These are phyloP conservation scores for Clathrospora elynae DNA, from an alignment of 2,329 filamentous ascomycete species.

Conservation along the genomic window DNA sequence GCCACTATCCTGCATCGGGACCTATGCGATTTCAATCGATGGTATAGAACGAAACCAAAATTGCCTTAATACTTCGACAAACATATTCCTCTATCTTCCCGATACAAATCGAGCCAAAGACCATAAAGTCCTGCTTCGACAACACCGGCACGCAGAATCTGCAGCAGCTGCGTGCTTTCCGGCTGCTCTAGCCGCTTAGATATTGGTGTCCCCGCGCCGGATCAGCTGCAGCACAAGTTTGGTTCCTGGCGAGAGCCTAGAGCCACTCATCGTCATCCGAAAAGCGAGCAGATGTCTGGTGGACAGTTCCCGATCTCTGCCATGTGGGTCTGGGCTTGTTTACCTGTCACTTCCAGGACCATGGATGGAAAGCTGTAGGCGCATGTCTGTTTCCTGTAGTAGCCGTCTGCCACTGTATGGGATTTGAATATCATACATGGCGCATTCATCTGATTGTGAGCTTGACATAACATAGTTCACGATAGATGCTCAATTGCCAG, in stretches of 20 bases:
- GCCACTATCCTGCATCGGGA: constrained; percentile 20
- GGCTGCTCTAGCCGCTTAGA: constrained; percentile 25
- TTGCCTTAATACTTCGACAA: too few species aligned
- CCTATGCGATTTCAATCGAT: constrained; percentile 10
- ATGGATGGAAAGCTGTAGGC: too few species aligned
- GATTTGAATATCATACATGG: too few species aligned
- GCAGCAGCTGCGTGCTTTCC: constrained; percentile 18
- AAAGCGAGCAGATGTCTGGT: constrained; percentile 8
- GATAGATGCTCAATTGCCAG: constrained; percentile 3
- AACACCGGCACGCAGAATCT: constrained; percentile 18
- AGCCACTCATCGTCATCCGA: constrained; percentile 21
- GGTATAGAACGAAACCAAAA: neutral
- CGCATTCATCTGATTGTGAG: too few species aligned
- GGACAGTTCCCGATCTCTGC: constrained; percentile 5
- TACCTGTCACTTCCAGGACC: neutral
- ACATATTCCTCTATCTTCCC: too few species aligned
- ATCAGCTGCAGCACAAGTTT: constrained; percentile 22
- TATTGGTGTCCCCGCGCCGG: constrained; percentile 36
- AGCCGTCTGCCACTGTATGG: too few species aligned
- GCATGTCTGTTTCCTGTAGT: too few species aligned
- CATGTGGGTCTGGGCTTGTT: neutral
- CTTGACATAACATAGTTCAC: constrained; percentile 6
- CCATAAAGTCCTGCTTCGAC: neutral
- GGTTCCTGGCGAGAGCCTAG: constrained; percentile 28
- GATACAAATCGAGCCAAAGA: neutral